Percentiles rank a stretch among this genome's conserved stretches.
Evolutionary conservation across 257 asterid species (phyloP).

Genomic region (Ophiorrhiza pumila): DNA sequence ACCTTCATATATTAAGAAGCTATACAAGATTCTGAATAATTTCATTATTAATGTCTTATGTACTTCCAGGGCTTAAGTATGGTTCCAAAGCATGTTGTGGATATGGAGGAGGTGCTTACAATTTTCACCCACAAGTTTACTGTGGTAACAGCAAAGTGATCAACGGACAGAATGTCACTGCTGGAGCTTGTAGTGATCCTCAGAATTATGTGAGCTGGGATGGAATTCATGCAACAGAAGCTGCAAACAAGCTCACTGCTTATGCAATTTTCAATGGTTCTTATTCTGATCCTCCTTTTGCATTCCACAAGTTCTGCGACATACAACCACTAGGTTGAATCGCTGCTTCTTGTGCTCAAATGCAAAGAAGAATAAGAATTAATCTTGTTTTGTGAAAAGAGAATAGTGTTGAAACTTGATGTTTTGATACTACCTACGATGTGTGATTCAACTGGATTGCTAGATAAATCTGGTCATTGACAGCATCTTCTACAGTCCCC

Average conservation of each 20-base stretch:
- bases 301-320: slow-evolving; percentile 46
- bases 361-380: background rate
- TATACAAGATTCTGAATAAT: background rate
- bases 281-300: slow-evolving; percentile 47
- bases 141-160: slow-evolving; percentile 50
- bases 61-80: slow-evolving; percentile 47
- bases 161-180: slow-evolving; percentile 37
- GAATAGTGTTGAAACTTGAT: background rate
- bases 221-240: slow-evolving; percentile 78
- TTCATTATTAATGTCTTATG: background rate
- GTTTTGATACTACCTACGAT: background rate
- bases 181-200: slow-evolving; percentile 62
- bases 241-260: slow-evolving; percentile 66
- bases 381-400: background rate
- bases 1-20: background rate
- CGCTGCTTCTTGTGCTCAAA: background rate
- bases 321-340: slow-evolving; percentile 44
- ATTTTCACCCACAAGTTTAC: slow-evolving; percentile 41
- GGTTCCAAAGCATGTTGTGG: slow-evolving; percentile 86
- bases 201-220: slow-evolving; percentile 69
- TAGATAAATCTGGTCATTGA: background rate
- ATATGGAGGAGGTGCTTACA: slow-evolving; percentile 64
- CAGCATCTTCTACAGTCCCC: background rate
- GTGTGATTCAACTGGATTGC: background rate
- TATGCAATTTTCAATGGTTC: slow-evolving; percentile 54